Conservation (phyloP, 805 yeast genomes). For the Kodamaea hsintzibuensis region DNA sequence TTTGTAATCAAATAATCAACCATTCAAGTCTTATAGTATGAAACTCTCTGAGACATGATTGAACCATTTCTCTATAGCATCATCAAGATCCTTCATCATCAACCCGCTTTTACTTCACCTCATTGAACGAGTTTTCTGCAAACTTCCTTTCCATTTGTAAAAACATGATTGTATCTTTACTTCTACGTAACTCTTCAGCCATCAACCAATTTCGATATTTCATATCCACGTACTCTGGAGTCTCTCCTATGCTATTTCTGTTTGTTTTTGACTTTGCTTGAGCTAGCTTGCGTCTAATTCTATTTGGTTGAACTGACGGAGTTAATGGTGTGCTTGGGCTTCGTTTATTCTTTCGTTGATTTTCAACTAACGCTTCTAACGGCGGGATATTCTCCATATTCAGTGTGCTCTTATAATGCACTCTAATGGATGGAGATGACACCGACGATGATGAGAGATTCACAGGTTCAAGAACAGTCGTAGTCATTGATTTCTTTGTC, state of each 20-base stretch:
- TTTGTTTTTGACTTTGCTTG: not conserved
- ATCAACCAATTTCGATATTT: constrained; percentile 36
- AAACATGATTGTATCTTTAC: constrained; percentile 27
- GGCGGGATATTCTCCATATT: constrained; percentile 7
- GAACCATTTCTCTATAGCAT: too few species aligned
- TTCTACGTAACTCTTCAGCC: constrained; percentile 21
- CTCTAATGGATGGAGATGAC: constrained; percentile 2
- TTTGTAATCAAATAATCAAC: too few species aligned
- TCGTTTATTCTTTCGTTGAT: constrained; percentile 20
- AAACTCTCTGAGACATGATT: too few species aligned
- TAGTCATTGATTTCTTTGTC: constrained; percentile 2
- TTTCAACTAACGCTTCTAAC: not conserved
- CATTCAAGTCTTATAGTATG: too few species aligned
- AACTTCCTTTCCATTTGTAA: constrained; percentile 33
- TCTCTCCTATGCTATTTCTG: constrained; percentile 5
- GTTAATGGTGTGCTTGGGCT: constrained; percentile 40
- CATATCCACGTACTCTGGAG: constrained; percentile 22
- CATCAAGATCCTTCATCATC: too few species aligned
- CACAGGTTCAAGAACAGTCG: constrained; percentile 4
- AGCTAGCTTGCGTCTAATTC: constrained; percentile 17
- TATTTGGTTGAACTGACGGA: constrained; percentile 24
- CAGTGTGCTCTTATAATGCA: not conserved
- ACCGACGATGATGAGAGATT: not conserved
- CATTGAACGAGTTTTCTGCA: not conserved
- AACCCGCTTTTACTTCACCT: not conserved